Evolutionary conservation across 257 asterid genomes (phyloP).

Genomic region (Gardenia jasminoides): DNA sequence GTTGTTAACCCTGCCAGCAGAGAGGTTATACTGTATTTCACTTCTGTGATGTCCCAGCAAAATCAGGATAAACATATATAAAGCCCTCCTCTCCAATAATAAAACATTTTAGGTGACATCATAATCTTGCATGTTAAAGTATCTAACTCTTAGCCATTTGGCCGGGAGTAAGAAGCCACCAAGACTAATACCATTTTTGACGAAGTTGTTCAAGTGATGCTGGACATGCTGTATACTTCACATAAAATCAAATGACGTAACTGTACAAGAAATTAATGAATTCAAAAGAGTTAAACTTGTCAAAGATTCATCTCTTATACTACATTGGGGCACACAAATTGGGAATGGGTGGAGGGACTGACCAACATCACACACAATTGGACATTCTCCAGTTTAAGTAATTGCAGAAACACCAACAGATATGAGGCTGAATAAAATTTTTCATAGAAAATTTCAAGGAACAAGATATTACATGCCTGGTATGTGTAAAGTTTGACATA

Average conservation of each 20-base stretch:
- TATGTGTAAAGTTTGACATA: slow-evolving; percentile 89
- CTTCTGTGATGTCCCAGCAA: neutral
- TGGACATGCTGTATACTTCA: neutral
- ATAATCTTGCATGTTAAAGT: neutral
- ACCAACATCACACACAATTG: neutral
- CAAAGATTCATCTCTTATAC: neutral
- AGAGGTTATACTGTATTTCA: neutral
- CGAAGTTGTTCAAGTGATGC: neutral
- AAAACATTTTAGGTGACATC: neutral
- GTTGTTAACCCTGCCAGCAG: neutral
- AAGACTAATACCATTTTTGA: neutral
- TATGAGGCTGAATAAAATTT: neutral
- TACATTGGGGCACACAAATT: neutral
- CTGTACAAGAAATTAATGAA: neutral
- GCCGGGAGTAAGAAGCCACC: neutral
- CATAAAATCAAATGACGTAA: neutral
- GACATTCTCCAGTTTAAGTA: neutral
- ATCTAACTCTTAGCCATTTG: neutral
- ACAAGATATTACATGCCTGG: slow-evolving; percentile 48
- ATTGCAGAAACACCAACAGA: neutral
- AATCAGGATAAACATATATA: neutral
- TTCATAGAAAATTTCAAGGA: neutral
- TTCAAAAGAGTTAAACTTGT: neutral
- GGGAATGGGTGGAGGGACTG: neutral
- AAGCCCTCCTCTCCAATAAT: neutral